Percentiles rank a stretch among this genome's conserved stretches.
Conservation (phyloP, 257 asterid genomes). For the Perilla frutescens region DNA sequence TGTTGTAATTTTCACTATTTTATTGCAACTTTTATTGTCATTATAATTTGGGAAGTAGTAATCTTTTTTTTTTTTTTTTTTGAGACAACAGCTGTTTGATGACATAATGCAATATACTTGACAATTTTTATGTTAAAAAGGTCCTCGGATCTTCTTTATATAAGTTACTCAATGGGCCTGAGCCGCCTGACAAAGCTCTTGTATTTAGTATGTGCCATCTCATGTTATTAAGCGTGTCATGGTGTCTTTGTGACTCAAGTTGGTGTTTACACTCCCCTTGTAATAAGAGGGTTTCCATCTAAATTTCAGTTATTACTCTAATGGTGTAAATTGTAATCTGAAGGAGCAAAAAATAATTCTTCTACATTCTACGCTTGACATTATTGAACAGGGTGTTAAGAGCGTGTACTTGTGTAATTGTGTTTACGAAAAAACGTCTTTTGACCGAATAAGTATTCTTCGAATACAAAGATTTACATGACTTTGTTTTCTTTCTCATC, state of each 20-base stretch:
- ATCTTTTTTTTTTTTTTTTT: slow-evolving; percentile 8
- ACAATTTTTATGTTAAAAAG: neutral
- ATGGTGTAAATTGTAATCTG: neutral
- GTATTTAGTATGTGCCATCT: neutral
- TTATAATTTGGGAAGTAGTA: slow-evolving; percentile 4
- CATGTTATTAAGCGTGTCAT: neutral
- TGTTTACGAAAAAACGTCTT: slow-evolving; percentile 18
- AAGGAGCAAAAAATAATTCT: neutral
- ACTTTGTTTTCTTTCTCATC: neutral
- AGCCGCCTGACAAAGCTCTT: neutral
- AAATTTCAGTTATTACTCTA: slow-evolving; percentile 1
- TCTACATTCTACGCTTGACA: slow-evolving; percentile 7
- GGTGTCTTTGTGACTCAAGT: neutral
- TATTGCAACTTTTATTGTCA: neutral
- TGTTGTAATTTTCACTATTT: neutral
- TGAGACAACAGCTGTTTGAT: slow-evolving; percentile 20
- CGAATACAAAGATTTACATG: slow-evolving; percentile 6
- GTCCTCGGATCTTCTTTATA: neutral
- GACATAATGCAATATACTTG: slow-evolving; percentile 19
- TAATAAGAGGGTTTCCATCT: neutral
- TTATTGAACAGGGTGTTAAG: slow-evolving; percentile 8
- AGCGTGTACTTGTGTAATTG: neutral
- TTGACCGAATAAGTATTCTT: neutral
- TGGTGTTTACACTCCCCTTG: neutral
- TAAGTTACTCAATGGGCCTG: neutral